phyloP scores from a whole-genome alignment of 2,329 filamentous ascomycete genomes.

The Colletotrichum sp. region DNA sequence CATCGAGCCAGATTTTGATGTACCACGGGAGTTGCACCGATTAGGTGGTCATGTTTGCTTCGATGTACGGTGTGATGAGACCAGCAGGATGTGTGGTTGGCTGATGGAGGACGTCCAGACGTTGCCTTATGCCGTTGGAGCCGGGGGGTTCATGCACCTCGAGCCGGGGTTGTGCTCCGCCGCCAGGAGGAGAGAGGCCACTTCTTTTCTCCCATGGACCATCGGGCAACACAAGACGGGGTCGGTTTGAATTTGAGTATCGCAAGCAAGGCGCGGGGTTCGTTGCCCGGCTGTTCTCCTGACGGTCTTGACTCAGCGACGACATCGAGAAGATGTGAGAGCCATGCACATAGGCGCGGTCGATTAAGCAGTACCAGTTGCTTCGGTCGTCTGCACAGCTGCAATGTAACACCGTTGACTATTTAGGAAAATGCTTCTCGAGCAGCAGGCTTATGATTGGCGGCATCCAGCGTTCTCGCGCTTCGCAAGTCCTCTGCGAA shows the following conservation, averaged over 20 bases:
- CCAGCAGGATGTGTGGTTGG: background rate
- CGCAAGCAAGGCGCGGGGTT: background rate
- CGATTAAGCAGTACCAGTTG: background rate
- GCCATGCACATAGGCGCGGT: background rate
- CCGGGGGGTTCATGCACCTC: background rate
- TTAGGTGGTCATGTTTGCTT: background rate
- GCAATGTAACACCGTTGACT: background rate
- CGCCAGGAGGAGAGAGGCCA: background rate
- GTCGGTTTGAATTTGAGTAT: background rate
- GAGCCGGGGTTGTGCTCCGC: background rate
- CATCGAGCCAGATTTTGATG: background rate
- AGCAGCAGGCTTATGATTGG: background rate
- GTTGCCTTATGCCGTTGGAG: background rate
- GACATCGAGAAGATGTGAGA: background rate
- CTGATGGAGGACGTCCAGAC: background rate
- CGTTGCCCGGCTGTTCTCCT: background rate
- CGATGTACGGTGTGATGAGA: background rate
- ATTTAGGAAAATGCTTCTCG: background rate
- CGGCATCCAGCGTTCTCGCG: background rate
- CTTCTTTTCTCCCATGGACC: background rate
- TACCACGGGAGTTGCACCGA: background rate
- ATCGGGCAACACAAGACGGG: background rate
- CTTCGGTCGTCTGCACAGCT: background rate
- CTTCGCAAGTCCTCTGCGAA: background rate
- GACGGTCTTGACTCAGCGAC: background rate